These are phyloP conservation scores for Xylariaceae sp. DNA, from an alignment of 2,329 filamentous ascomycete species.

Conservation along the genomic window DNA sequence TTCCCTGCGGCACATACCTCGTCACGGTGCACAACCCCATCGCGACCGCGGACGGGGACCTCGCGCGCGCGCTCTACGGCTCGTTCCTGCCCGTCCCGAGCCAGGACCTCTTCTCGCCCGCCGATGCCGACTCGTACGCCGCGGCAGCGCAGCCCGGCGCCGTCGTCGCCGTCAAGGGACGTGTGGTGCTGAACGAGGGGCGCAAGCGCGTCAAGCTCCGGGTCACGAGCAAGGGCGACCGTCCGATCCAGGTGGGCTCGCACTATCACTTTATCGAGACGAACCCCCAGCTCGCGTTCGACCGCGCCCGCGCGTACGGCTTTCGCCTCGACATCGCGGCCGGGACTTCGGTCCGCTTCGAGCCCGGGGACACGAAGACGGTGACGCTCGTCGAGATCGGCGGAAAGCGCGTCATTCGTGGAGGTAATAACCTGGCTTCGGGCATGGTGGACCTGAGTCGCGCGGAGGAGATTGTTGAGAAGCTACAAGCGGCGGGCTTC, in stretches of 20 bases:
- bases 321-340: conserved; percentile 86
- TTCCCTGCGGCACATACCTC: conserved; percentile 84
- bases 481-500: conserved; percentile 70
- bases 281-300: conserved; percentile 87
- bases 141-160: conserved; percentile 71
- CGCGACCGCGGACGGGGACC: conserved; percentile 77
- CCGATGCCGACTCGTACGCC: conserved; percentile 61
- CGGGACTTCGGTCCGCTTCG: conserved; percentile 88
- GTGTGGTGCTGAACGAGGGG: conserved; percentile 68
- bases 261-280: conserved; percentile 96
- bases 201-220: conserved; percentile 68
- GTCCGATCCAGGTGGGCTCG: conserved; percentile 87
- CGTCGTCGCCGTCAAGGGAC: conserved; percentile 64
- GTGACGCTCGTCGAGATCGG: conserved; percentile 87
- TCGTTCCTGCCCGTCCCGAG: conserved; percentile 82
- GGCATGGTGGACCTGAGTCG: conserved; percentile 65
- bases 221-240: conserved; percentile 82
- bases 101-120: conserved; percentile 54
- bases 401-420: conserved; percentile 73
- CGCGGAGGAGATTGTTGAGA: conserved; percentile 60
- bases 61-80: conserved; percentile 83
- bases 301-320: conserved; percentile 76
- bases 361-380: conserved; percentile 88
- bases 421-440: conserved; percentile 75
- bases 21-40: conserved; percentile 93